phyloP scores from a whole-genome alignment of 768 basidiomycete genomes.

The Hericium erinaceus region DNA sequence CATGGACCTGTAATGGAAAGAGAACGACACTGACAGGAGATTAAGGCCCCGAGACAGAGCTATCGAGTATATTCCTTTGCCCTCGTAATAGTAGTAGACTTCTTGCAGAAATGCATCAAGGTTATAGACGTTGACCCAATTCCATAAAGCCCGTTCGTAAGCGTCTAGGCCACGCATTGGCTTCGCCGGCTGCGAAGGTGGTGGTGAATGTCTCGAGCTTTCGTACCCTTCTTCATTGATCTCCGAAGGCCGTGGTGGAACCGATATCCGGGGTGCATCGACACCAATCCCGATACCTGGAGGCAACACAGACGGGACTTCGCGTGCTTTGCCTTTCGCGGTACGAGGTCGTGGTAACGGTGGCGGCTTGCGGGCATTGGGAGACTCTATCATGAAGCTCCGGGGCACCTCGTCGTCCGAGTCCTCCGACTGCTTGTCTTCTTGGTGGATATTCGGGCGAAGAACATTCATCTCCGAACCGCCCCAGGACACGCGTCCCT shows the following conservation, averaged over 20 bases:
- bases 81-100: conserved; percentile 92
- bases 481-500: conserved; percentile 50
- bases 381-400: conserved; percentile 78
- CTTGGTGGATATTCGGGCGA: conserved; percentile 63
- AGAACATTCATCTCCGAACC: conserved; percentile 48
- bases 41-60: conserved; percentile 87
- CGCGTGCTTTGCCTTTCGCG: conserved; percentile 30
- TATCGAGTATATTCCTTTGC: conserved; percentile 95
- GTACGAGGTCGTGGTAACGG: conserved; percentile 14
- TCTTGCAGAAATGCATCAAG: conserved; percentile 93
- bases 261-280: conserved; percentile 39
- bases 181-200: conserved; percentile 23
- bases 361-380: conserved; percentile 17
- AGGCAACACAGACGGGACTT: conserved; percentile 5
- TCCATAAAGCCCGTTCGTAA: conserved; percentile 91
- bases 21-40: conserved; percentile 62
- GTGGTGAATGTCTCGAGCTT: conserved; percentile 2
- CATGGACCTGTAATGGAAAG: neutral
- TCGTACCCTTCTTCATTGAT: conserved; percentile 31
- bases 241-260: conserved; percentile 60
- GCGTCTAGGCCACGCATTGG: conserved; percentile 67
- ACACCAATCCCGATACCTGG: neutral
- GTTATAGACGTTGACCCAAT: conserved; percentile 98
- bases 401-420: conserved; percentile 83
- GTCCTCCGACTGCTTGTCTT: conserved; percentile 50